Evolutionary conservation across 2,329 filamentous ascomycete species (phyloP).

Genomic region (Colletotrichum paranaense): DNA sequence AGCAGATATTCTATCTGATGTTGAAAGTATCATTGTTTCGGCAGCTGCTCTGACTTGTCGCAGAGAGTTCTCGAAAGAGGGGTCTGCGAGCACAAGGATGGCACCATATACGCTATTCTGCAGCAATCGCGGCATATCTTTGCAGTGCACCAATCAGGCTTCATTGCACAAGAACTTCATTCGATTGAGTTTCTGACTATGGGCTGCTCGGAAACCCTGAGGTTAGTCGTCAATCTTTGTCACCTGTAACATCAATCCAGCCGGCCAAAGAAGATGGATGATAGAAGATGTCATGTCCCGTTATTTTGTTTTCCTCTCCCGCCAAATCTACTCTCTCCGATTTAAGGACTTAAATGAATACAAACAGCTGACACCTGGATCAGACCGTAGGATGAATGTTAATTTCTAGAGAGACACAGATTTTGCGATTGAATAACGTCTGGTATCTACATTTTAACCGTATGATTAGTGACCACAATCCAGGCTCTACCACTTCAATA

Average conservation of each 20-base stretch:
- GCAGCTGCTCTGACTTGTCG: neutral
- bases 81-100: neutral
- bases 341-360: too few relatives aligned
- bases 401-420: too few relatives aligned
- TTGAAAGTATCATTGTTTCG: neutral
- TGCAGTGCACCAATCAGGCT: neutral
- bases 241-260: neutral
- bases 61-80: neutral
- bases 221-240: neutral
- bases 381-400: too few relatives aligned
- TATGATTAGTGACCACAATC: too few relatives aligned
- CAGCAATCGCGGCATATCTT: neutral
- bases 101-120: neutral
- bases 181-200: neutral
- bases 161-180: neutral
- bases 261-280: neutral
- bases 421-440: too few relatives aligned
- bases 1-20: neutral
- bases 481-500: too few relatives aligned
- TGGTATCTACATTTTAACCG: too few relatives aligned
- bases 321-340: too few relatives aligned
- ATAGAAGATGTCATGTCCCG: too few relatives aligned
- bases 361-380: too few relatives aligned
- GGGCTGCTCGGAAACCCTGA: too few relatives aligned
- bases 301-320: too few relatives aligned